These are phyloP conservation scores for Rhodofomes roseus DNA, from an alignment of 1,284 basidiomycete genomes.

Conservation along the genomic window DNA sequence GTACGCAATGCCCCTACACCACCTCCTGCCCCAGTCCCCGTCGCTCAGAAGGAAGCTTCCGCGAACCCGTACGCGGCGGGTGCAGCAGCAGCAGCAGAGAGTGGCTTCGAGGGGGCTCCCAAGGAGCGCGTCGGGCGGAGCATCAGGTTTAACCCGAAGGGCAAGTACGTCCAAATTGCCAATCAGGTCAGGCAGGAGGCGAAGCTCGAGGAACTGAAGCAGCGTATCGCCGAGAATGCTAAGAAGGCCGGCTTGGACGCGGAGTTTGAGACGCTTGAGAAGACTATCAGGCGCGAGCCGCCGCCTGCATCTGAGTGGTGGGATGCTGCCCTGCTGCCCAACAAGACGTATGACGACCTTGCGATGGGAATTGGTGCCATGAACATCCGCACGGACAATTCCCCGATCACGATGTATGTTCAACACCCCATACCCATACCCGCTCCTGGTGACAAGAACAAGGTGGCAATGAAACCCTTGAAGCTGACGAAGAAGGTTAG, in stretches of 20 bases:
- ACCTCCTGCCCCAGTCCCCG: conserved; percentile 49
- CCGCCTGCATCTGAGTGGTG: conserved; percentile 97
- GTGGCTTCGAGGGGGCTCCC: conserved; percentile 65
- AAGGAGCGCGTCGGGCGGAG: conserved; percentile 67
- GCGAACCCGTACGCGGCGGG: conserved; percentile 74
- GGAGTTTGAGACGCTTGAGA: conserved; percentile 89
- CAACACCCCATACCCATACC: conserved; percentile 98
- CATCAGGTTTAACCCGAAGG: conserved; percentile 86
- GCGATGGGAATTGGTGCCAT: conserved; percentile 50
- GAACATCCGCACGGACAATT: conserved; percentile 62
- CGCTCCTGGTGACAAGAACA: conserved; percentile 83
- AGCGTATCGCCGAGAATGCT: conserved; percentile 88
- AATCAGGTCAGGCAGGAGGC: conserved; percentile 83
- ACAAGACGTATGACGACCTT: conserved; percentile 77
- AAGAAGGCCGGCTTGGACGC: conserved; percentile 90
- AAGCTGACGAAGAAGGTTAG: conserved; percentile 85
- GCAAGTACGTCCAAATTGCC: conserved; percentile 84
- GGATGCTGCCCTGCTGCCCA: conserved; percentile 86
- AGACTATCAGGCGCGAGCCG: conserved; percentile 78
- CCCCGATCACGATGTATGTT: conserved; percentile 87
- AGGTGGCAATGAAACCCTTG: conserved; percentile 72
- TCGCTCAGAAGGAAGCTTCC: conserved; percentile 36
- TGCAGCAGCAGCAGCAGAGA: conserved; percentile 46
- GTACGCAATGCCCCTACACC: conserved; percentile 66
- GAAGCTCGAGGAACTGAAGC: conserved; percentile 89